A percentile compares a stretch with the other conserved stretches of the same genome.
phyloP scores from a whole-genome alignment of 495 filamentous ascomycete species.

The Aspergillus ellipticus region DNA sequence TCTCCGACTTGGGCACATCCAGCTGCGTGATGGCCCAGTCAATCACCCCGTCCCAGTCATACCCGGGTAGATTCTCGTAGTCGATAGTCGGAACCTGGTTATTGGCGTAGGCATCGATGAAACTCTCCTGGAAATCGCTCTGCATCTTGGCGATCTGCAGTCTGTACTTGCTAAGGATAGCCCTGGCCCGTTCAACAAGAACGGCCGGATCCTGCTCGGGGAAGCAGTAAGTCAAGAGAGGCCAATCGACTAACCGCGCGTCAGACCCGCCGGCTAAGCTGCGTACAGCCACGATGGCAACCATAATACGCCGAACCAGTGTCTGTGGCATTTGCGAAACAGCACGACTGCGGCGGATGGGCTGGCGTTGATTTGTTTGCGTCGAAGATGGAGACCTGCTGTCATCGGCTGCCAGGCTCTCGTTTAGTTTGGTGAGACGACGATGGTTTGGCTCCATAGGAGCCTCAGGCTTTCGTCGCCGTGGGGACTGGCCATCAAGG shows the following conservation, averaged over 20 bases:
- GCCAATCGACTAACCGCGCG: slow-evolving; percentile 64
- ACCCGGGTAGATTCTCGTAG: slow-evolving; percentile 63
- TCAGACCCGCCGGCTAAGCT: slow-evolving; percentile 72
- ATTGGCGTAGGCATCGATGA: slow-evolving; percentile 70
- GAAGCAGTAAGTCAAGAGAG: slow-evolving; percentile 62
- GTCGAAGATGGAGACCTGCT: neutral
- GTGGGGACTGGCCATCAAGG: neutral
- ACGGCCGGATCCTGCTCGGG: slow-evolving; percentile 53
- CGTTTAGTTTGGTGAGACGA: slow-evolving; percentile 30
- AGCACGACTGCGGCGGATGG: slow-evolving; percentile 25
- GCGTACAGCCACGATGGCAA: slow-evolving; percentile 70
- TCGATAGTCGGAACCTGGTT: slow-evolving; percentile 66
- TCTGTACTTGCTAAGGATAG: slow-evolving; percentile 53
- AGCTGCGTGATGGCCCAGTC: slow-evolving; percentile 63
- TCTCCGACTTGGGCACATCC: slow-evolving; percentile 37
- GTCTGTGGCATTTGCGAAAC: slow-evolving; percentile 20
- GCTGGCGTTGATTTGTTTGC: slow-evolving; percentile 2
- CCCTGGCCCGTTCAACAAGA: slow-evolving; percentile 59
- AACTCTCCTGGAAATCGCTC: slow-evolving; percentile 71
- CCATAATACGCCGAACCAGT: slow-evolving; percentile 45
- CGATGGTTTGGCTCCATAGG: slow-evolving; percentile 10
- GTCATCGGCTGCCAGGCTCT: slow-evolving; percentile 14
- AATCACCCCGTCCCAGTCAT: slow-evolving; percentile 73
- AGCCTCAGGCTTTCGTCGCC: slow-evolving; percentile 1
- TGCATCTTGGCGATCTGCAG: slow-evolving; percentile 65